Evolutionary conservation across 1,284 basidiomycete genomes (phyloP), one percentile per base, ranked within the genome.

Genomic region (Fomitopsis schrenkii): DNA sequence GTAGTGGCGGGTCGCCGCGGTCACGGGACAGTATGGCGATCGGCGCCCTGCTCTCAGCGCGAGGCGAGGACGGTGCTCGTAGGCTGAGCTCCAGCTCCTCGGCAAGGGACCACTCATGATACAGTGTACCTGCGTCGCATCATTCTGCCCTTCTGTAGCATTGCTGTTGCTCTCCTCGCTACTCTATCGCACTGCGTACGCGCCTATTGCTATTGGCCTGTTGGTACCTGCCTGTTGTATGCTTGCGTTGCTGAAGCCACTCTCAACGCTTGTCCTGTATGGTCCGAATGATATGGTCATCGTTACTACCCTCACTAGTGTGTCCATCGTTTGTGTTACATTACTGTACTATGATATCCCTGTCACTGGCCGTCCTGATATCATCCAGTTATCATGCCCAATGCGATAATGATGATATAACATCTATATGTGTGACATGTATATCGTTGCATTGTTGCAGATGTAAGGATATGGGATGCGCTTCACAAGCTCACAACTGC

Each of bases 21-120:
- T 71, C 73, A 28, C 67, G 73, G 50, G 73, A 73, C 59, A 64
- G 67, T 22, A 74, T 74, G 72, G 68, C 71, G n/a, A 74, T 74
- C 55, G 72, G 71, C 59, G 69, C 71, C 19, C 76, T 90, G 22
- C 86, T 91, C 63, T 80, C 85, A 3, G 59, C 69, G 35, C 61
- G 60, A 12, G 58, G 58, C 30, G 50, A 63, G 33, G 67, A 66
- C 41, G 62, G 52, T n/a, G 45, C 22, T 14, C 46, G 57, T 15
- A 53, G 68, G 66, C 57, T 55, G 52, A n/a, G 48, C 48, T 48
- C 59, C 9, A 48, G 22, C 14, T 55, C 59, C 1, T 63, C 67
- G 26, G 68, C 65, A 54, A 62, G 68, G 33, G 65, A 66, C 5
- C 35, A 54, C 36, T 19, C 33, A 54, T 54, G 22, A 54, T 10